A percentile compares a stretch with the other conserved stretches of the same genome.
These are phyloP conservation scores for Fusarium nelsonii DNA, from an alignment of 2,329 filamentous ascomycete genomes.

Conservation along the genomic window DNA sequence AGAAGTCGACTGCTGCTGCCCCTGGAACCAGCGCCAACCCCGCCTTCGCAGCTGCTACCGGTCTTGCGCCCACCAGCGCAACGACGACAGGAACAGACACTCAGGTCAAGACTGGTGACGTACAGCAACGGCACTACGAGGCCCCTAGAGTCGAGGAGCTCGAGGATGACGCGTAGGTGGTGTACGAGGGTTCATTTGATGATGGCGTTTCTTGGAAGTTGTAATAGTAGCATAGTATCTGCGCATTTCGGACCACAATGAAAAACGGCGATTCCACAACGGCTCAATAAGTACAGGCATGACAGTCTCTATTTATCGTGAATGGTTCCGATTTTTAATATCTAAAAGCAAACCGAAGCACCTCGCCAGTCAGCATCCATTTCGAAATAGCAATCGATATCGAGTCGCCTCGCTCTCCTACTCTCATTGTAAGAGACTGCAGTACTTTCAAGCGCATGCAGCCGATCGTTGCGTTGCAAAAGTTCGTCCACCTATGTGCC, in stretches of 20 bases:
- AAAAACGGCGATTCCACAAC: conserved; percentile 18
- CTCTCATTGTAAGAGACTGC: conserved; percentile 25
- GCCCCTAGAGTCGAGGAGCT: conserved; percentile 68
- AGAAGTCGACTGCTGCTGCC: conserved; percentile 59
- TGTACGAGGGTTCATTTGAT: conserved; percentile 26
- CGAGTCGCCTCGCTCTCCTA: conserved; percentile 47
- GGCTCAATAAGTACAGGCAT: background rate
- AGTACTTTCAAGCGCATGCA: conserved; percentile 12
- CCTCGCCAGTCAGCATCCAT: conserved; percentile 34
- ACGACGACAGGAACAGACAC: conserved; percentile 70
- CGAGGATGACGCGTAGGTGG: conserved; percentile 60
- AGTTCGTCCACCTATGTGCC: background rate
- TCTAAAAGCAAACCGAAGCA: conserved; percentile 42
- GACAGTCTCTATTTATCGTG: background rate
- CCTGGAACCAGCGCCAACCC: conserved; percentile 54
- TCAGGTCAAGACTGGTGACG: conserved; percentile 60
- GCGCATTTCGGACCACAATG: conserved; percentile 29
- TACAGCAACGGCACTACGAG: conserved; percentile 60
- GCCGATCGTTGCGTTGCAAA: background rate
- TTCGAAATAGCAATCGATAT: conserved; percentile 35
- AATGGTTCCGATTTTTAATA: conserved; percentile 22
- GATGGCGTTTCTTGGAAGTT: conserved; percentile 46
- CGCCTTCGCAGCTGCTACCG: conserved; percentile 65
- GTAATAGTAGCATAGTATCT: conserved; percentile 42
- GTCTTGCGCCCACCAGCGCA: conserved; percentile 64